Evolutionary conservation across 2,329 filamentous ascomycete genomes (phyloP), one percentile per base, ranked within the genome.

Genomic region (Penicillium rolfsii): DNA sequence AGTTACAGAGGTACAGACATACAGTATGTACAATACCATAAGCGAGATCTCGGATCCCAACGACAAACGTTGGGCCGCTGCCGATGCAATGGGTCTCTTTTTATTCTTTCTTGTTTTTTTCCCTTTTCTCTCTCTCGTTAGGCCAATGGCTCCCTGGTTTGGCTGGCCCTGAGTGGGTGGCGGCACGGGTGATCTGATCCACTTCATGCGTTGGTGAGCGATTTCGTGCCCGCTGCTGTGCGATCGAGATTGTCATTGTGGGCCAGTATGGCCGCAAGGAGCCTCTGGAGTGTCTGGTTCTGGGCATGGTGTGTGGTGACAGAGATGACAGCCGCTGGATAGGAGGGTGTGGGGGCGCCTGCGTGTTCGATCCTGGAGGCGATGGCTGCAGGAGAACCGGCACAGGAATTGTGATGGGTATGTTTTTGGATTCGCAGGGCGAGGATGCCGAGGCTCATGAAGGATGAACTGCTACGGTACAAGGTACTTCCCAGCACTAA

Each of bases 121-220:
- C 6, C 2, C 26, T 48, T 48, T 48, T 30, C n/a, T 48, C 6
- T 5, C 26, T 48, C 48, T 22, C 48, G 16, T 33, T 35, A 52
- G 50, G 35, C 50, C 41, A 19, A 22, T 12, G 48, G 11, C 11
- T 36, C 33, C 6, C 26, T 36, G 19, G 35, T n/a, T 26, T n/a
- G 35, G 35, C 22, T 40, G 19, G 36, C 24, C 35, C 35, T 26
- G 50, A 41, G 38, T 45, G 52, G 38, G 28, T 33, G 38, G 52
- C 26, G 52, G 52, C 38, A 7, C 26, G 38, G 52, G 36, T 45
- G 52, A 54, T 54, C 52, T 9, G 52, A 54, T 45, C 52, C 52
- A 54, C 52, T 30, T 45, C 26, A 22, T 40, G 35, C 19, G 26
- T 40, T 53, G 12, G 46, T 22, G 48, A 35, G 33, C 50, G 50